Evolutionary conservation across 139 green algal species (phyloP), one percentile per base, ranked within the genome.

Genomic region (Coccomyxa sp.): DNA sequence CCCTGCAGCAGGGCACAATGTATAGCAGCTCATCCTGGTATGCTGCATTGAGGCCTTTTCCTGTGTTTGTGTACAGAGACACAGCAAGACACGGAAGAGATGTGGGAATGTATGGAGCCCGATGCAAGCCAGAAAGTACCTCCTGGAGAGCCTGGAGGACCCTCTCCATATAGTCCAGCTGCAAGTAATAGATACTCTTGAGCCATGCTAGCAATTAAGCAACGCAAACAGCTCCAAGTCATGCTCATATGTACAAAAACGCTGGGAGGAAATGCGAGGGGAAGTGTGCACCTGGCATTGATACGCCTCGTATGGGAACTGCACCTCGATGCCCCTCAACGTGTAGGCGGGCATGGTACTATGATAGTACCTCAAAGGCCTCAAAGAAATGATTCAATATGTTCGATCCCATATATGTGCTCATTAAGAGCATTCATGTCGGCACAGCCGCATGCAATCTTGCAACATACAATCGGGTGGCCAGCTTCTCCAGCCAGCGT

Each of bases 281-380:
- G 27, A 58, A 39, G 36, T 6, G 0, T 58, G 31, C 41, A 94
- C 87, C 90, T 98, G 94, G 41, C 88, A 92, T 6, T 90, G 78
- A 73, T 98, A 98, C 0, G 94, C 93, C 24, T 94, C 89, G 55
- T 94, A 94, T 0, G 94, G 94, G 34, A 98, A 98, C 55, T 92
- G 76, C 36, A 97, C 93, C 6, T 84, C 82, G 9, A 96, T 82
- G 31, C 86, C 91, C 6, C 85, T 78, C 10, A 94, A 81, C 0
- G 39, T 71, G 69, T 87, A 90, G 27, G 69, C 73, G 4, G 82
- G 81, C 86, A 90, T 90, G n/a, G 37, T 39, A 27, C 14, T 58
- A 8, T 54, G 14, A 27, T 44, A 74, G 34, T 12, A 34, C 7
- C 33, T 54, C 33, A 54, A 41, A 64, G 50, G 50, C 50, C 22